phyloP scores from a whole-genome alignment of 352 stramenopile species.

The Phytophthora chlamydospora region DNA sequence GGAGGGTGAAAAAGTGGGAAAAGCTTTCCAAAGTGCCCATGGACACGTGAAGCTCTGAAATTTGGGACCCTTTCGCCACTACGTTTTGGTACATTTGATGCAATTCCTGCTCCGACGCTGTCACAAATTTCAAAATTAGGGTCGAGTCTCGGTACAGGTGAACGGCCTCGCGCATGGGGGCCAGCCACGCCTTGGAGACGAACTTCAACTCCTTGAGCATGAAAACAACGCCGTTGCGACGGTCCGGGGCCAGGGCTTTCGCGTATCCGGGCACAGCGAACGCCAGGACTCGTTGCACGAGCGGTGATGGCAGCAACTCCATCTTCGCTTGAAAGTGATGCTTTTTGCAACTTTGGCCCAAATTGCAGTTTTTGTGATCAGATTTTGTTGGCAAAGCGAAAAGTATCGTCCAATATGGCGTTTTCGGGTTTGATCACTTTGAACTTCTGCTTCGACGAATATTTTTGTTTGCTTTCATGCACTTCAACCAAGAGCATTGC shows the following conservation, averaged over 20 bases:
- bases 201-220: slow-evolving; percentile 29
- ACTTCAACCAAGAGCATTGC: too few species aligned
- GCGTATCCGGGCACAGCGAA: slow-evolving; percentile 31
- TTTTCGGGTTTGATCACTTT: too few species aligned
- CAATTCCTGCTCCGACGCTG: slow-evolving; percentile 23
- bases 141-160: slow-evolving; percentile 11
- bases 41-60: slow-evolving; percentile 29
- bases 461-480: too few species aligned
- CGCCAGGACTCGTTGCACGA: slow-evolving; percentile 35
- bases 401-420: too few species aligned
- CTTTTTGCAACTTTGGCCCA: not conserved
- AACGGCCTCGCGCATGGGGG: slow-evolving; percentile 30
- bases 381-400: too few species aligned
- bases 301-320: slow-evolving; percentile 23
- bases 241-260: not conserved
- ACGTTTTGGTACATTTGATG: slow-evolving; percentile 6
- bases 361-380: too few species aligned
- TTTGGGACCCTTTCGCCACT: slow-evolving; percentile 9
- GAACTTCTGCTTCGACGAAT: too few species aligned
- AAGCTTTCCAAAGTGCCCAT: slow-evolving; percentile 28
- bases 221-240: not conserved
- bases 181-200: slow-evolving; percentile 31
- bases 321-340: slow-evolving; percentile 9
- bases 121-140: slow-evolving; percentile 29
- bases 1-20: slow-evolving; percentile 10